A percentile compares a stretch with the other conserved stretches of the same genome.
phyloP scores from a whole-genome alignment of 2,329 filamentous ascomycete species.

The Cercospora zeina region DNA sequence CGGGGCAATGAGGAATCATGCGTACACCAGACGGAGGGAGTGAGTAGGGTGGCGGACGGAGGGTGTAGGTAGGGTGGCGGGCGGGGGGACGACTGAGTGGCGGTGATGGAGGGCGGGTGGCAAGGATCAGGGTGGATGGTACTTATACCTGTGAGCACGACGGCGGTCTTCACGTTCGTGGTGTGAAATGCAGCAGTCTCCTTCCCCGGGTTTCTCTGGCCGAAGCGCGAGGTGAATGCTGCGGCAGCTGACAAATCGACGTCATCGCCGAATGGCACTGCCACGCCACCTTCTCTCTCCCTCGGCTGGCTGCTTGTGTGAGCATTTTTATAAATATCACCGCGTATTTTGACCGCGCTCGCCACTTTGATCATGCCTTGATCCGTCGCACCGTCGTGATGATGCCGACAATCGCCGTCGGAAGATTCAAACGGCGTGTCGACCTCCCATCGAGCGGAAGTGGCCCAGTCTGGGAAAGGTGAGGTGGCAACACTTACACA shows the following conservation, averaged over 20 bases:
- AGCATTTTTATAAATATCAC: background rate
- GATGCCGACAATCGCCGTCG: background rate
- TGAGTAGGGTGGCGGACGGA: background rate
- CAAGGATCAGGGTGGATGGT: conserved; percentile 9
- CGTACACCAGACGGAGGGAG: background rate
- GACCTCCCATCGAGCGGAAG: background rate
- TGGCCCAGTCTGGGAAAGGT: background rate
- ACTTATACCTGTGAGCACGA: conserved; percentile 7
- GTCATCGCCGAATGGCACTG: background rate
- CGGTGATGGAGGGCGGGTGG: conserved; percentile 1
- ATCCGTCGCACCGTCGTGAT: too few species aligned
- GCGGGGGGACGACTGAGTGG: background rate
- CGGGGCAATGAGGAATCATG: conserved; percentile 21
- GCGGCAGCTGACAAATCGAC: conserved; percentile 2
- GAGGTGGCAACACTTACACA: background rate
- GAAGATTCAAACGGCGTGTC: background rate
- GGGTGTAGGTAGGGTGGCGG: background rate
- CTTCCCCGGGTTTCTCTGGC: background rate
- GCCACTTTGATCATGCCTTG: background rate
- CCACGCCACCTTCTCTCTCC: background rate
- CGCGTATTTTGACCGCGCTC: background rate
- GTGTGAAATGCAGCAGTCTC: background rate
- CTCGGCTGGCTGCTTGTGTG: background rate
- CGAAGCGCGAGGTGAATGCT: conserved; percentile 7
- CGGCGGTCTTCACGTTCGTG: background rate